These are phyloP conservation scores for Aspergillus flavus DNA, from an alignment of 2,329 filamentous ascomycete genomes.

Conservation along the genomic window DNA sequence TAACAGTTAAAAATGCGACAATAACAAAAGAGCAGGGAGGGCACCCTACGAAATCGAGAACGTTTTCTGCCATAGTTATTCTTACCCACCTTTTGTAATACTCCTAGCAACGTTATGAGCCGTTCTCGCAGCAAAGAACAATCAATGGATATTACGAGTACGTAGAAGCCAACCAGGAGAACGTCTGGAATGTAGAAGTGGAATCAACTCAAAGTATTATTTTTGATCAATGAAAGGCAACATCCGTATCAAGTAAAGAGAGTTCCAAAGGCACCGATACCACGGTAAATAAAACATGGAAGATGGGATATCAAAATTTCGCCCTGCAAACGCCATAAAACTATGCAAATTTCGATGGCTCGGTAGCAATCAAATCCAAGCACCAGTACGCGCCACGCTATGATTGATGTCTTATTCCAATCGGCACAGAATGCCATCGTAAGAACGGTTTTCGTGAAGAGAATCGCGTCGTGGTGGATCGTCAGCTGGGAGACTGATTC, in stretches of 20 bases:
- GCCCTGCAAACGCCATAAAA: not conserved
- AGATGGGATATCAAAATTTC: conserved; percentile 5
- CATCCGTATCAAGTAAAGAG: not conserved
- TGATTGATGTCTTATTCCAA: not conserved
- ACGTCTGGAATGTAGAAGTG: not conserved
- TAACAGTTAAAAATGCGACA: not conserved
- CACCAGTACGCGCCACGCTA: not conserved
- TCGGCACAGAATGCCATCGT: not conserved
- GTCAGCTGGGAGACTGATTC: not conserved
- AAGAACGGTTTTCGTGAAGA: not conserved
- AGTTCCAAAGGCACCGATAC: not conserved
- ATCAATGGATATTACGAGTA: not conserved
- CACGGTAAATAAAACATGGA: not conserved
- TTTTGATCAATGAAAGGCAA: not conserved
- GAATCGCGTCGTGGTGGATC: not conserved
- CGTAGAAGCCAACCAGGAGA: not conserved
- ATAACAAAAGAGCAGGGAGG: too few relatives aligned
- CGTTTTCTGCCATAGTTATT: not conserved
- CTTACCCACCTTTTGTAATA: not conserved
- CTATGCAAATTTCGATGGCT: not conserved
- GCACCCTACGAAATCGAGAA: too few relatives aligned
- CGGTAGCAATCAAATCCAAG: not conserved
- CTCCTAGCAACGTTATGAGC: not conserved
- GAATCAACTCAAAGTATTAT: not conserved
- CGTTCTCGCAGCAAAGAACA: too few relatives aligned